Conservation (phyloP, 2,329 filamentous ascomycete genomes). For the Xylariomycetidae sp. region DNA sequence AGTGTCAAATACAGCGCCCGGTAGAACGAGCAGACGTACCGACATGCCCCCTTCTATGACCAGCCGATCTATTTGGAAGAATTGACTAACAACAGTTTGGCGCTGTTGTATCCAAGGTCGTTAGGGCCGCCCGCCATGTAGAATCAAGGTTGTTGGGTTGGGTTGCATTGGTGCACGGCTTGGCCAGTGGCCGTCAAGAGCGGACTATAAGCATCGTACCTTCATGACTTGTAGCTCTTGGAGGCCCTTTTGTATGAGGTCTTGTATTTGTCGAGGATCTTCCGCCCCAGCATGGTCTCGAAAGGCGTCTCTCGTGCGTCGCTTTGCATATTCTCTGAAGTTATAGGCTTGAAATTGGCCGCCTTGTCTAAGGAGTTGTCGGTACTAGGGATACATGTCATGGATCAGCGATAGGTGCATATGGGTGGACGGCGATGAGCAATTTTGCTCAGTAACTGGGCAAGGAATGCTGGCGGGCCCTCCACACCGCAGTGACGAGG, state of each 20-base stretch:
- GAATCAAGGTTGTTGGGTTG: not conserved
- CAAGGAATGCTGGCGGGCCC: no score
- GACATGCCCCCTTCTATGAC: slow-evolving; percentile 87
- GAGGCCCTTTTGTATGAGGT: slow-evolving; percentile 82
- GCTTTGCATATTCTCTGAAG: slow-evolving; percentile 93
- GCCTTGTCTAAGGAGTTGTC: slow-evolving; percentile 82
- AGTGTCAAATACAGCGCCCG: slow-evolving; percentile 4
- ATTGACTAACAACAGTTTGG: slow-evolving; percentile 91
- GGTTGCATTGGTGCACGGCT: no score
- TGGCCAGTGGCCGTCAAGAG: no score
- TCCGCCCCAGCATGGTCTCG: slow-evolving; percentile 69
- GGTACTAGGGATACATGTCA: no score
- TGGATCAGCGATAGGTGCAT: no score
- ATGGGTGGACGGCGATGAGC: no score
- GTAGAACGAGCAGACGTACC: slow-evolving; percentile 43
- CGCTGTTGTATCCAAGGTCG: slow-evolving; percentile 52
- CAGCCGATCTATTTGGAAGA: slow-evolving; percentile 86
- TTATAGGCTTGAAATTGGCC: slow-evolving; percentile 91
- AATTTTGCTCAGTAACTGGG: no score
- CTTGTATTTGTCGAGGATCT: slow-evolving; percentile 75
- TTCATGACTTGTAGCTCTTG: slow-evolving; percentile 86
- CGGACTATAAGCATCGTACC: slow-evolving; percentile 49
- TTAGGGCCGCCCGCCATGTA: not conserved
- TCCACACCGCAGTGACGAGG: no score
- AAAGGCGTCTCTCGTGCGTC: slow-evolving; percentile 87